Conservation (phyloP, 2,329 filamentous ascomycete genomes). For the Aspergillus melleus region DNA sequence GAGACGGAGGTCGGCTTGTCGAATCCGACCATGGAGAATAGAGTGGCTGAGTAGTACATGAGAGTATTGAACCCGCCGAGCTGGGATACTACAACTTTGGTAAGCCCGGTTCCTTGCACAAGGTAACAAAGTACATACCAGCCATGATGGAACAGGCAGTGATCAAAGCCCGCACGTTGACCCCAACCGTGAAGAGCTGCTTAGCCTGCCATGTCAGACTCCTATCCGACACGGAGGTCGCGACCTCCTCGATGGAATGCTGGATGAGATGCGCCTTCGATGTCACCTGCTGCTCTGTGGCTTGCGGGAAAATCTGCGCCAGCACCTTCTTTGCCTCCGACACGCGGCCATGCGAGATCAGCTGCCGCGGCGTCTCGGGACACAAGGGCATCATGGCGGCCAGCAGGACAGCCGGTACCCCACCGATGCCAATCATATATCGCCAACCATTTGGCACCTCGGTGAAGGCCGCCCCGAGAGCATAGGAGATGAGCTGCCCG, state of each 20-base stretch:
- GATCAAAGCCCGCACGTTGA: conserved; percentile 42
- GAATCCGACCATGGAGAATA: conserved; percentile 52
- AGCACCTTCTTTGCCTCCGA: conserved; percentile 35
- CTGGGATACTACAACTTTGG: not conserved
- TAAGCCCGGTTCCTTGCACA: not conserved
- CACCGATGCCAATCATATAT: conserved; percentile 53
- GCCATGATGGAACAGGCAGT: conserved; percentile 53
- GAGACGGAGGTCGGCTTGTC: conserved; percentile 50
- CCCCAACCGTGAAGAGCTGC: conserved; percentile 45
- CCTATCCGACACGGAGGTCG: conserved; percentile 38
- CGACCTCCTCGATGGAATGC: conserved; percentile 44
- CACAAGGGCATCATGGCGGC: conserved; percentile 48
- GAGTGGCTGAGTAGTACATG: conserved; percentile 48
- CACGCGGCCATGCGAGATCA: conserved; percentile 19
- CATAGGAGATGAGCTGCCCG: conserved; percentile 45
- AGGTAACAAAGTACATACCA: conserved; percentile 43
- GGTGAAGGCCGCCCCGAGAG: conserved; percentile 44
- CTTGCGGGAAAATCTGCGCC: conserved; percentile 27
- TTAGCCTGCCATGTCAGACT: conserved; percentile 46
- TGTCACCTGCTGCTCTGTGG: conserved; percentile 46
- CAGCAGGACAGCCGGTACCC: conserved; percentile 49
- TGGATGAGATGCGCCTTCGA: conserved; percentile 44
- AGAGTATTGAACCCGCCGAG: conserved; percentile 45
- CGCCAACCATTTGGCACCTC: conserved; percentile 50
- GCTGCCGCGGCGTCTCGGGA: conserved; percentile 31